phyloP scores from a whole-genome alignment of 2,329 filamentous ascomycete species.

The Lecanicillium sp. region DNA sequence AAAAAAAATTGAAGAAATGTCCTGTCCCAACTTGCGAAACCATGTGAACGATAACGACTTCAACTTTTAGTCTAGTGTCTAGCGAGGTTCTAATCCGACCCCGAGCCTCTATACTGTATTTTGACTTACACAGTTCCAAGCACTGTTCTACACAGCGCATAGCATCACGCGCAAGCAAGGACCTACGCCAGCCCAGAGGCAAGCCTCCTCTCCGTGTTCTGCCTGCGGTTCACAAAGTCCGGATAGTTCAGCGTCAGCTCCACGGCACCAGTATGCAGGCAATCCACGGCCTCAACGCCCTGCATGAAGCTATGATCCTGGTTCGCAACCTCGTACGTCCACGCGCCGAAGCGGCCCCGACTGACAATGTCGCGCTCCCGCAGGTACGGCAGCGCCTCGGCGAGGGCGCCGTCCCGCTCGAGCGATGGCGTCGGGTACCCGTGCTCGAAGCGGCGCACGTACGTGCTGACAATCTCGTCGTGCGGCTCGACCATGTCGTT shows the following conservation, averaged over 20 bases:
- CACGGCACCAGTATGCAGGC: constrained; percentile 78
- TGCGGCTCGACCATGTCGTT: constrained; percentile 77
- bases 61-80: too few species aligned
- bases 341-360: constrained; percentile 84
- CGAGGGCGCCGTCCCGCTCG: constrained; percentile 83
- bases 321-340: constrained; percentile 67
- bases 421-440: constrained; percentile 85
- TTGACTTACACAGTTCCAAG: too few species aligned
- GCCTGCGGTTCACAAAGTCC: constrained; percentile 80
- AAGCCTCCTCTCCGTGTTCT: constrained; percentile 38
- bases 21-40: too few species aligned
- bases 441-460: constrained; percentile 89
- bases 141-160: too few species aligned
- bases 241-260: constrained; percentile 95
- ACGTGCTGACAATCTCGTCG: constrained; percentile 88
- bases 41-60: too few species aligned
- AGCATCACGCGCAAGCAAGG: too few species aligned
- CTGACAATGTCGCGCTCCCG: constrained; percentile 80
- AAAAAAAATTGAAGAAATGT: too few species aligned
- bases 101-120: too few species aligned
- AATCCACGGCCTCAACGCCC: constrained; percentile 88
- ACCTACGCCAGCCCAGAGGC: not conserved
- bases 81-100: too few species aligned
- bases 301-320: constrained; percentile 58
- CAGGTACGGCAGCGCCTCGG: constrained; percentile 75